Evolutionary conservation across 306 rosid genomes (phyloP).

Genomic region (Luffa acutangula): DNA sequence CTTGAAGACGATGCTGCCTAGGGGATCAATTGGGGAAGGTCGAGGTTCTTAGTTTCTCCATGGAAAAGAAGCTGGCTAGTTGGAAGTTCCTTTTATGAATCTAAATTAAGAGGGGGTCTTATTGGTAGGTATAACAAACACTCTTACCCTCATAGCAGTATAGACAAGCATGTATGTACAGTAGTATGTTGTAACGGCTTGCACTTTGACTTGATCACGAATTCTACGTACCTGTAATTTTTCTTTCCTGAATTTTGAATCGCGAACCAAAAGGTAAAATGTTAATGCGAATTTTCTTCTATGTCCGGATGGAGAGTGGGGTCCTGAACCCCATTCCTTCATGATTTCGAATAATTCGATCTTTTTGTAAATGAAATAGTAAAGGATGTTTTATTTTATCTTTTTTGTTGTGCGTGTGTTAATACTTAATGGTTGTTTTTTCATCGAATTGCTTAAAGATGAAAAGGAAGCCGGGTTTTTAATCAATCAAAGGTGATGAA

Average conservation of each 20-base stretch:
- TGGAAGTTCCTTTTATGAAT: background rate
- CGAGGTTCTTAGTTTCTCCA: background rate
- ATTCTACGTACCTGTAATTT: background rate
- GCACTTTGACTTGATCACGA: background rate
- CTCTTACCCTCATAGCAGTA: background rate
- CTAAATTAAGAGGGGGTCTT: background rate
- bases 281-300: background rate
- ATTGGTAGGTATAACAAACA: background rate
- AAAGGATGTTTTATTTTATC: background rate
- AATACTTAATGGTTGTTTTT: background rate
- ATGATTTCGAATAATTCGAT: background rate
- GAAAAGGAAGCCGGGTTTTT: too few relatives aligned
- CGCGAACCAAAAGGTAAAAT: background rate
- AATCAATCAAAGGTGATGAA: background rate
- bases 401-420: background rate
- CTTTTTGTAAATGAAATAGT: background rate
- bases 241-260: background rate
- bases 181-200: background rate
- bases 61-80: background rate
- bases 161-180: background rate
- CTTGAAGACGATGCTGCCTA: constrained; percentile 66
- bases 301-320: background rate
- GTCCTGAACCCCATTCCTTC: background rate
- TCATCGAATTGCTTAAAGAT: background rate
- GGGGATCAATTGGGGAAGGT: background rate